Evolutionary conservation across 305 asterid genomes (phyloP).

Genomic region (Rubia tinctorum): DNA sequence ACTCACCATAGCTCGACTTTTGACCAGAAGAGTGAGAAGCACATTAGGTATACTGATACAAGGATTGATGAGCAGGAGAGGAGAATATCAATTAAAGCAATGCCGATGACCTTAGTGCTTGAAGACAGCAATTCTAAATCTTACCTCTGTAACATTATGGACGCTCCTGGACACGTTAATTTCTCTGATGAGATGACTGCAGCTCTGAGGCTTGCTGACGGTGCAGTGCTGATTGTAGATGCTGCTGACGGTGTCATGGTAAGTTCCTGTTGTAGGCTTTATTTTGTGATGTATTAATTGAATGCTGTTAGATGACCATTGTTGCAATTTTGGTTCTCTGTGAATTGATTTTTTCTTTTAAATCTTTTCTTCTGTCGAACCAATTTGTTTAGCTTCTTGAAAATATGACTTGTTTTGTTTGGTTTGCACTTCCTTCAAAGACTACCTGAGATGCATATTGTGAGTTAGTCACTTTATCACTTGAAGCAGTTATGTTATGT

Average conservation of each 20-base stretch:
- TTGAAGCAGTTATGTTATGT: background rate
- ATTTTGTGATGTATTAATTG: background rate
- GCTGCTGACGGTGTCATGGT: constrained; percentile 99
- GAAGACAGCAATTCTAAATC: constrained; percentile 96
- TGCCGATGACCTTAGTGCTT: constrained; percentile 90
- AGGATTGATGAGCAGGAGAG: constrained; percentile 99
- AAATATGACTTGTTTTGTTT: background rate
- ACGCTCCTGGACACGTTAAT: constrained; percentile 96
- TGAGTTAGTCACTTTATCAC: background rate
- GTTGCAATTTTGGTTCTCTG: background rate
- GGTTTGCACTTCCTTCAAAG: background rate
- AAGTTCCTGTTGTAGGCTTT: constrained; percentile 14
- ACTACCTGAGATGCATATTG: background rate
- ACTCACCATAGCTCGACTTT: constrained; percentile 94
- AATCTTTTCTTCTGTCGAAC: background rate
- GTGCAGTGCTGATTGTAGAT: constrained; percentile 94
- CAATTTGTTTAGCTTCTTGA: background rate
- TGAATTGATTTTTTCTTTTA: background rate
- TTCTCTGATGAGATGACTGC: constrained; percentile 99
- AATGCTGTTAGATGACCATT: background rate
- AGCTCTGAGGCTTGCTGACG: constrained; percentile 97
- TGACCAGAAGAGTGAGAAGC: constrained; percentile 92
- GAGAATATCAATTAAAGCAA: constrained; percentile 80
- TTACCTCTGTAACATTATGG: constrained; percentile 88
- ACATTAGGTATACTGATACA: constrained; percentile 94